phyloP scores from a whole-genome alignment of 331 rosid species.

The Pyrus hybrid region DNA sequence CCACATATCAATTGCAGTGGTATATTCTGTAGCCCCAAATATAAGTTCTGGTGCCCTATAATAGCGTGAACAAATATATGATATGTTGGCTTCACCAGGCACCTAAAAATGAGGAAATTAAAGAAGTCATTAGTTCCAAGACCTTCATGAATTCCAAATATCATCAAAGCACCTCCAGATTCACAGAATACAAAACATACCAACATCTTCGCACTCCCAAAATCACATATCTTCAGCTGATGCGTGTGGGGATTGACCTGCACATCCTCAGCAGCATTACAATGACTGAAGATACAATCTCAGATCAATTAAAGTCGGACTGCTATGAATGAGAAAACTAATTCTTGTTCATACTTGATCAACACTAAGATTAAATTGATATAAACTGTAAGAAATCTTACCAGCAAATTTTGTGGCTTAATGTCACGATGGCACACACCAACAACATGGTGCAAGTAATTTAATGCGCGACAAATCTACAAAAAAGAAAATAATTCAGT shows the following conservation, averaged over 20 bases:
- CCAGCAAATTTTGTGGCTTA: slow-evolving; percentile 93
- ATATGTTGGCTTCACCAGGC: slow-evolving; percentile 97
- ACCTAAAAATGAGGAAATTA: slow-evolving; percentile 43
- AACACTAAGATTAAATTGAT: not conserved
- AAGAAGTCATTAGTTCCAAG: not conserved
- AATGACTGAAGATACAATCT: not conserved
- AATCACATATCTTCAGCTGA: slow-evolving; percentile 93
- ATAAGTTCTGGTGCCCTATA: slow-evolving; percentile 98
- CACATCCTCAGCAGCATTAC: not conserved
- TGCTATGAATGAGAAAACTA: not conserved
- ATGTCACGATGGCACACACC: slow-evolving; percentile 95
- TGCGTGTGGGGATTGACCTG: slow-evolving; percentile 93
- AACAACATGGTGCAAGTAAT: slow-evolving; percentile 68
- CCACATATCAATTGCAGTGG: slow-evolving; percentile 96
- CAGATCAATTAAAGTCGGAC: not conserved
- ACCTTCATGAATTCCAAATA: not conserved
- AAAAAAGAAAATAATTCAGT: slow-evolving; percentile 15
- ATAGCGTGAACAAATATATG: slow-evolving; percentile 94
- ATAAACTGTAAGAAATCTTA: slow-evolving; percentile 17
- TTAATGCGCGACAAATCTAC: slow-evolving; percentile 82
- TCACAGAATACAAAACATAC: slow-evolving; percentile 32
- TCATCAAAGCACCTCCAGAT: slow-evolving; percentile 7
- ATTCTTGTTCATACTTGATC: not conserved
- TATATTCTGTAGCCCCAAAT: slow-evolving; percentile 96
- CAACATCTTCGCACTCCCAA: slow-evolving; percentile 99